Base-by-base conservation (phyloP, 2,329 filamentous ascomycete genomes). In the Dactylellina parvicollis region DNA sequence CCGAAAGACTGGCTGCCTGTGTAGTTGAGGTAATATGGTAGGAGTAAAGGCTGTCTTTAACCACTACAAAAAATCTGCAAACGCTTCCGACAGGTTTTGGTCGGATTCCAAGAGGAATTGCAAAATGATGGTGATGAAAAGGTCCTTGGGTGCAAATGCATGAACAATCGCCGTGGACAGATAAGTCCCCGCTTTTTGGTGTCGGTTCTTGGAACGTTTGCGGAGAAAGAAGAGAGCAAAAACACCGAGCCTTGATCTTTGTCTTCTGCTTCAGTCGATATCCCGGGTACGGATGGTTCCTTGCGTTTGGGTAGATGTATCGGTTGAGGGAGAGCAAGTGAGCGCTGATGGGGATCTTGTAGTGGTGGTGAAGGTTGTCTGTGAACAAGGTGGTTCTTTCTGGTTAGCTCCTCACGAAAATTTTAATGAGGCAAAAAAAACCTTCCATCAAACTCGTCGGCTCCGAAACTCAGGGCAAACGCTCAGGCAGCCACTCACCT, bases 91-190 rank as follows among this genome's bases (percentile, higher is more conserved):
- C 69, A 66, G 26, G 69, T 73, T 49, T 73, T 73, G 60, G 69
- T 73, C 69, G 69, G 69, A 73, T 73, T 73, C 69, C 69, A 73
- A 73, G 60, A 59, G 69, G 69, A 73, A 73, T 73, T 73, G 69
- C 69, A 73, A 73, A 73, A 73, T 73, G 69, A 73, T 56, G 69
- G 69, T 73, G 60, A 73, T 56, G 69, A 73, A 73, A 73, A 73
- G 69, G 69, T 73, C 60, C 69, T 73, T 66, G 69, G 69, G 69
- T 73, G 69, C 69, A 73, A 73, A 73, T 73, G 69, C 69, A 73
- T 73, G 69, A 73, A 73, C 69, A 66, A 73, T 73, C 69, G 55
- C 66, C 69, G 69, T 66, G 69, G 69, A 73, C 69, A 66, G 69
- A 73, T 18, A 66, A 66, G 69, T 73, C 69, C 67, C 69, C 69